Percentiles rank a stretch among this genome's conserved stretches.
These are phyloP conservation scores for Novymonas esmeraldas DNA, from an alignment of 208 protist species.

Conservation along the genomic window DNA sequence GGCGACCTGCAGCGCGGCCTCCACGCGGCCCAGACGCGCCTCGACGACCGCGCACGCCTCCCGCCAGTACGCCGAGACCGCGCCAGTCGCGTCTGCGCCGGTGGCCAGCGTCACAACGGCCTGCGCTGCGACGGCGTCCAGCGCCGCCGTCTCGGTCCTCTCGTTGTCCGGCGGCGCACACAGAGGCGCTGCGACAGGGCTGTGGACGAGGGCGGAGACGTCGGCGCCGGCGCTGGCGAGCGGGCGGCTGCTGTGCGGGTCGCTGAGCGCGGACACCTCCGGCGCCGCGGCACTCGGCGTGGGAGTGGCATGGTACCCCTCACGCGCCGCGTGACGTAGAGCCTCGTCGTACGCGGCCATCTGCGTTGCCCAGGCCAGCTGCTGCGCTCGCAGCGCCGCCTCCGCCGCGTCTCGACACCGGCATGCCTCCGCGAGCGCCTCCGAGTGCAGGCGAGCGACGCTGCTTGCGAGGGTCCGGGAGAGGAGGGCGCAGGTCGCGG, in stretches of 20 bases:
- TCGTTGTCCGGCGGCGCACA: background rate
- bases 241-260: background rate
- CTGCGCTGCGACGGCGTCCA: background rate
- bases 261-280: background rate
- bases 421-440: background rate
- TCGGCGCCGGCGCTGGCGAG: background rate
- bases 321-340: conserved; percentile 42
- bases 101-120: background rate
- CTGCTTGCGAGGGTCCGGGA: background rate
- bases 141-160: background rate
- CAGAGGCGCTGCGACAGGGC: background rate
- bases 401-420: background rate
- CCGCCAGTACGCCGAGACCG: conserved; percentile 36
- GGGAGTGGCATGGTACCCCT: conserved; percentile 17
- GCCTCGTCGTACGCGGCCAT: conserved; percentile 30
- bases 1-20: conserved; percentile 37
- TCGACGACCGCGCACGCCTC: conserved; percentile 24
- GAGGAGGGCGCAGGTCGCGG: background rate
- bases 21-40: conserved; percentile 33
- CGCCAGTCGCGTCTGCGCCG: background rate
- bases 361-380: conserved; percentile 23
- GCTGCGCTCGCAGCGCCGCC: conserved; percentile 12
- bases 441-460: background rate
- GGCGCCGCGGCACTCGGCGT: background rate
- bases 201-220: conserved; percentile 15